A percentile compares a stretch with the other conserved stretches of the same genome.
These are phyloP conservation scores for Jackrogersella multiformis DNA, from an alignment of 495 filamentous ascomycete genomes.

Conservation along the genomic window DNA sequence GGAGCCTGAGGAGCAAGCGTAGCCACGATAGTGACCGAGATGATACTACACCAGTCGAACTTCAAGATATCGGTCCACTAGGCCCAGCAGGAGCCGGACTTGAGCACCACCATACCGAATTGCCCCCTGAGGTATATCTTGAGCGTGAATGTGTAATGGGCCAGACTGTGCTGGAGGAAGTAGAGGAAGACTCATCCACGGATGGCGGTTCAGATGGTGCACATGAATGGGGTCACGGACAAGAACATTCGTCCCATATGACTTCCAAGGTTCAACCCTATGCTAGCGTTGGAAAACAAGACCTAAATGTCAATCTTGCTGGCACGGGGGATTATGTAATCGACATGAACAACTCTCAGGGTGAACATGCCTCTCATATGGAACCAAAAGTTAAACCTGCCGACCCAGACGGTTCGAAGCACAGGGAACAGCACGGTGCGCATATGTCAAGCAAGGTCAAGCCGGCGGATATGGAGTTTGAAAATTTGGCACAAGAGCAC, in stretches of 20 bases:
- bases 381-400: slow-evolving; percentile 19
- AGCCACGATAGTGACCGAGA: slow-evolving; percentile 42
- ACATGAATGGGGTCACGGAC: slow-evolving; percentile 20
- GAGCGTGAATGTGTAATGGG: slow-evolving; percentile 47
- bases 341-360: slow-evolving; percentile 24
- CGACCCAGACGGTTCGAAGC: slow-evolving; percentile 8
- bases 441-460: slow-evolving; percentile 25
- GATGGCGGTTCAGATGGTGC: slow-evolving; percentile 28
- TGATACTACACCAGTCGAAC: slow-evolving; percentile 22
- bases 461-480: slow-evolving; percentile 8
- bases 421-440: slow-evolving; percentile 23
- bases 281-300: slow-evolving; percentile 13
- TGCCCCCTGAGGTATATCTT: slow-evolving; percentile 35
- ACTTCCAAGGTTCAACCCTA: slow-evolving; percentile 33
- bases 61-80: slow-evolving; percentile 34
- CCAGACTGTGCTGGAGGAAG: slow-evolving; percentile 45
- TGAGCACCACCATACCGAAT: slow-evolving; percentile 29
- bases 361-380: slow-evolving; percentile 13
- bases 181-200: slow-evolving; percentile 20
- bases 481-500: slow-evolving; percentile 4
- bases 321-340: slow-evolving; percentile 35
- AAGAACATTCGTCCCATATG: slow-evolving; percentile 40
- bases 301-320: background rate
- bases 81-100: slow-evolving; percentile 35
- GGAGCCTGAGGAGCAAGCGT: slow-evolving; percentile 45